These are phyloP conservation scores for Lycium barbarum DNA, from an alignment of 257 asterid genomes.

Conservation along the genomic window DNA sequence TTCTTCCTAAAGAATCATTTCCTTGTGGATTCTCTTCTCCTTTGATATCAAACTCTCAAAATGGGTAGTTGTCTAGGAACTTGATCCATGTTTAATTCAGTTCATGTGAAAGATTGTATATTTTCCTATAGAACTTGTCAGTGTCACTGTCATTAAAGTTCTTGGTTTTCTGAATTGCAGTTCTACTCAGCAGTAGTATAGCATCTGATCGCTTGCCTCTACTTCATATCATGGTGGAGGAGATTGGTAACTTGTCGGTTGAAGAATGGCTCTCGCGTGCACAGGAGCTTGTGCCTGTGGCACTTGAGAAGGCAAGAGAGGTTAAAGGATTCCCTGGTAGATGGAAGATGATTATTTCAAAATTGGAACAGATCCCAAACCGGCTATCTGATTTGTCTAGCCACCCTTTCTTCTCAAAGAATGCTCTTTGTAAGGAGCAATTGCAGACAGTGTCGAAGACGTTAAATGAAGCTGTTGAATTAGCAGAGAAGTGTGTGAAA, in stretches of 20 bases:
- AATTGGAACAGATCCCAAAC: slow-evolving; percentile 68
- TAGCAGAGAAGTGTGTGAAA: slow-evolving; percentile 60
- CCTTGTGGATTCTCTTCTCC: slow-evolving; percentile 23
- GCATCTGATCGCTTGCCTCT: slow-evolving; percentile 31
- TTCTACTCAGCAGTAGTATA: slow-evolving; percentile 41
- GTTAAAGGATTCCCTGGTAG: slow-evolving; percentile 73
- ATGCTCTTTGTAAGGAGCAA: slow-evolving; percentile 86
- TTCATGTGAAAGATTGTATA: neutral
- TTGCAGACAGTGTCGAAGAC: slow-evolving; percentile 73
- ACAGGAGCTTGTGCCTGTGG: slow-evolving; percentile 74
- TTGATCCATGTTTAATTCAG: slow-evolving; percentile 10
- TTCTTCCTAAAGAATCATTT: slow-evolving; percentile 14
- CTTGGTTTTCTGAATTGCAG: slow-evolving; percentile 44
- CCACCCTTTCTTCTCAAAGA: slow-evolving; percentile 91
- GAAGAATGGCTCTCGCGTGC: slow-evolving; percentile 84
- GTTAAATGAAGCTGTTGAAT: slow-evolving; percentile 58
- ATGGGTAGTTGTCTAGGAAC: neutral
- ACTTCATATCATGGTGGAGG: slow-evolving; percentile 65
- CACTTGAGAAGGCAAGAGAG: slow-evolving; percentile 68
- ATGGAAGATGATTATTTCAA: slow-evolving; percentile 83
- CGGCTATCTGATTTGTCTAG: slow-evolving; percentile 80
- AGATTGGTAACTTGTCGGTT: slow-evolving; percentile 53
- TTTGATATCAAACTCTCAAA: slow-evolving; percentile 27
- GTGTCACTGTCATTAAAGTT: slow-evolving; percentile 15
- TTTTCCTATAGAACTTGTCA: slow-evolving; percentile 14